A percentile compares a stretch with the other conserved stretches of the same genome.
Conservation (phyloP, 2,329 filamentous ascomycete species). For the Keithomyces neogunnii region DNA sequence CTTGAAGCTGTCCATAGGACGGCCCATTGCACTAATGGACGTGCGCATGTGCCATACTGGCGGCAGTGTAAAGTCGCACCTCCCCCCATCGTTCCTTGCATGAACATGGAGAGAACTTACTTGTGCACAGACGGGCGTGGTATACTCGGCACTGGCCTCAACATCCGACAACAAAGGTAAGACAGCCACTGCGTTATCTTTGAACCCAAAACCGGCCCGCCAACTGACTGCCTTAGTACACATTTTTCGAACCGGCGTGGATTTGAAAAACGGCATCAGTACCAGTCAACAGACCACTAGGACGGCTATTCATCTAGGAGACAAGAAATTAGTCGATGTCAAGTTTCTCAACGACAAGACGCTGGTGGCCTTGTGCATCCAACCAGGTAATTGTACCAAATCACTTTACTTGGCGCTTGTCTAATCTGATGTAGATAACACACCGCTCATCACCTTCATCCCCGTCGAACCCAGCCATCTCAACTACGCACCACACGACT, state of each 20-base stretch:
- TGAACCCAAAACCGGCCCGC: too few species aligned
- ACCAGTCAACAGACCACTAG: slow-evolving; percentile 29
- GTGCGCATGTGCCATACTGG: slow-evolving; percentile 41
- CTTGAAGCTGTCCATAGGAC: slow-evolving; percentile 34
- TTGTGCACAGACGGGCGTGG: slow-evolving; percentile 23
- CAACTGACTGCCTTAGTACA: slow-evolving; percentile 33
- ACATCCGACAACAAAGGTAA: slow-evolving; percentile 29
- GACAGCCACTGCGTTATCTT: too few species aligned
- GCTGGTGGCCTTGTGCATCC: slow-evolving; percentile 50
- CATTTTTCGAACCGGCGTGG: slow-evolving; percentile 44
- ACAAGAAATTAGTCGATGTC: slow-evolving; percentile 47
- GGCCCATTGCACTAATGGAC: slow-evolving; percentile 43
- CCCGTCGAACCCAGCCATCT: slow-evolving; percentile 28
- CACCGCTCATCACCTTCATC: slow-evolving; percentile 21
- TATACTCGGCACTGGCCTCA: slow-evolving; percentile 34
- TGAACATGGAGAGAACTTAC: background rate
- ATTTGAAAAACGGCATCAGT: slow-evolving; percentile 52
- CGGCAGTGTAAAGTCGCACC: slow-evolving; percentile 22
- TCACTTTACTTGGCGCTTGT: slow-evolving; percentile 1
- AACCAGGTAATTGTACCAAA: slow-evolving; percentile 20
- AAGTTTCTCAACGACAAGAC: slow-evolving; percentile 58
- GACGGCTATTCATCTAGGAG: slow-evolving; percentile 32
- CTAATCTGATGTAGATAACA: slow-evolving; percentile 13
- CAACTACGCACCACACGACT: slow-evolving; percentile 27
- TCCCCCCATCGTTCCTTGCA: background rate